phyloP scores from a whole-genome alignment of 768 basidiomycete genomes.

The Boletus barrowsii region DNA sequence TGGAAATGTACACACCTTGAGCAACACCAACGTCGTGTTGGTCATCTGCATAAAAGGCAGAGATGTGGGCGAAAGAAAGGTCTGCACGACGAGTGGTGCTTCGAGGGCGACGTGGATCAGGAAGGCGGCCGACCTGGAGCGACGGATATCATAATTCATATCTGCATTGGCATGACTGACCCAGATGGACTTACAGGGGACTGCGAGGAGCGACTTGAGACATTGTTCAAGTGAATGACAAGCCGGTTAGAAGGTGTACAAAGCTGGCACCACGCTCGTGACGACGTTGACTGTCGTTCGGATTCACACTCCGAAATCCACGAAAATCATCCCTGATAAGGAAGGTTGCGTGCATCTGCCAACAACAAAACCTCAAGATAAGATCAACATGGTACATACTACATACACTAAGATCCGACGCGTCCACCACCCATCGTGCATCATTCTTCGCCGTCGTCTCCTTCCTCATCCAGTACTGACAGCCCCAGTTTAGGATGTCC shows the following conservation, averaged over 20 bases:
- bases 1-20: constrained; percentile 50
- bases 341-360: not conserved
- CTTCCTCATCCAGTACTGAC: constrained; percentile 30
- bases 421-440: not conserved
- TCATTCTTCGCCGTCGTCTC: constrained; percentile 32
- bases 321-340: constrained; percentile 27
- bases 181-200: constrained; percentile 37
- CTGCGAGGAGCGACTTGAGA: constrained; percentile 30
- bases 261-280: not conserved
- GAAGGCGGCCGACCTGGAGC: constrained; percentile 60
- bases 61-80: constrained; percentile 56
- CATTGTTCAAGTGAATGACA: constrained; percentile 4
- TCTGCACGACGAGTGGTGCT: constrained; percentile 73
- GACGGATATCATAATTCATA: not conserved
- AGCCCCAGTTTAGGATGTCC: constrained; percentile 19
- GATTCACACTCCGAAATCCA: constrained; percentile 23
- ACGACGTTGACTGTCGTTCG: not conserved
- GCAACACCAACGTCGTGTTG: constrained; percentile 73
- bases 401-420: constrained; percentile 3
- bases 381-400: constrained; percentile 9
- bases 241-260: no score
- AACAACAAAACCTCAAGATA: not conserved
- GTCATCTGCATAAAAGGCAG: constrained; percentile 79
- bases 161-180: not conserved
- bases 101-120: constrained; percentile 79